Evolutionary conservation across 2,329 filamentous ascomycete species (phyloP), one percentile per base, ranked within the genome.

Genomic region (Exophiala phaeomuriformis): DNA sequence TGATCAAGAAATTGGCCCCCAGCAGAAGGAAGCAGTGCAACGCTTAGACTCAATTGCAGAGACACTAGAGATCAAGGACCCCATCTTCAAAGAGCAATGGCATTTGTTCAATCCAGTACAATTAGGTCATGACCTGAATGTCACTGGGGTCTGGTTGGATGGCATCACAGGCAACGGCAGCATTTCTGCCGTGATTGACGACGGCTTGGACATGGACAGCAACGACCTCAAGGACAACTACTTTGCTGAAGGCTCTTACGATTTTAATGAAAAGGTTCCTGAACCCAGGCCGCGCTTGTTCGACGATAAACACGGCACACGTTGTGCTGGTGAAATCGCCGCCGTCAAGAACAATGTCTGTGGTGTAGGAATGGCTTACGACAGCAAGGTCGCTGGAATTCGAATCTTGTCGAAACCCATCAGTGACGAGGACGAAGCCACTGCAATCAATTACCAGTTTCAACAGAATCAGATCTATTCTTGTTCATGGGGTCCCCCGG

Each of bases 391-490:
- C 64, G 84, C 93, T 2, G 93, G 90, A 37, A 85, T 97, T 60
- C 88, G 93, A 49, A 98, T 98, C 61, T 78, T 98, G 4, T 94
- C 88, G 53, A 91, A 90, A 65, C 75, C 88, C 46, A 96, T 98
- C 60, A 86, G 84, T 47, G 93, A 98, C 67, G 84, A 87, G 30
- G 93, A 98, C 65, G 93, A 98, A 71, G 90, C 93, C 28, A 77
- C 85, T 31, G 88, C 93, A 27, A 84, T 98, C 77, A 96, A 95
- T 70, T 97, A 91, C 73, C 86, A 86, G 58, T 93, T 83, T 65
- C 84, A 96, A 64, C 77, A 91, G 57, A 98, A 96, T 67, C 83
- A 96, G 56, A 97, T 98, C 55, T 98, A 96, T 72, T 98, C 93
- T 0, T 98, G 93, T 73, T 98, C 93, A 0, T 98, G 93, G 93